Conservation (phyloP, 75 land plant species). For the Gnetum montanum region DNA sequence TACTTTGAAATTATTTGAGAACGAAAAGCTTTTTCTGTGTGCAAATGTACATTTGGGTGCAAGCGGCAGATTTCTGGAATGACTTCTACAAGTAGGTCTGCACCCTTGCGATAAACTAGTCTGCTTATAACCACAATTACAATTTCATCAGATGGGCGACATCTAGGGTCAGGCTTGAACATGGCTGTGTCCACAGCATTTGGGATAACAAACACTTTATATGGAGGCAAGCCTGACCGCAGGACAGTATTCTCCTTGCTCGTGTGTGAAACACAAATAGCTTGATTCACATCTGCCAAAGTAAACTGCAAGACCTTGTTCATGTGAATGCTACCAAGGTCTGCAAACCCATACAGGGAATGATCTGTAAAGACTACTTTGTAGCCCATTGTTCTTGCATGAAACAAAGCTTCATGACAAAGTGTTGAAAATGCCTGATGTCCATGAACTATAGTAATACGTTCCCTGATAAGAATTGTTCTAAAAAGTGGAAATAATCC, state of each 20-base stretch:
- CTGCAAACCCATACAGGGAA: slow-evolving; percentile 98
- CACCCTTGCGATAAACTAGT: slow-evolving; percentile 95
- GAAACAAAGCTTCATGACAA: slow-evolving; percentile 94
- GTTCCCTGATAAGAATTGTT: slow-evolving; percentile 80
- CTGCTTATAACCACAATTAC: slow-evolving; percentile 95
- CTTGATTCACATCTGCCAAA: slow-evolving; percentile 86
- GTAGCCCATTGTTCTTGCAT: slow-evolving; percentile 95
- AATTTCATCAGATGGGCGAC: slow-evolving; percentile 42
- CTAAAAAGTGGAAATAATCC: slow-evolving; percentile 80
- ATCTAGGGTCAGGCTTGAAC: slow-evolving; percentile 72
- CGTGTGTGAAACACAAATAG: slow-evolving; percentile 98
- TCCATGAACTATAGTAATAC: slow-evolving; percentile 84
- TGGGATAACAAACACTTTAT: slow-evolving; percentile 91
- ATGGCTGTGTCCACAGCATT: slow-evolving; percentile 99
- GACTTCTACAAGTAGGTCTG: slow-evolving; percentile 96
- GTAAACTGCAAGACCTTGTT: slow-evolving; percentile 98
- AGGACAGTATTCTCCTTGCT: slow-evolving; percentile 98
- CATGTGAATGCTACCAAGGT: slow-evolving; percentile 97
- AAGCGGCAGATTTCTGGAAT: slow-evolving; percentile 93
- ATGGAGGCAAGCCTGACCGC: slow-evolving; percentile 80
- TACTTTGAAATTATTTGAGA: no score
- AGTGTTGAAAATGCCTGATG: slow-evolving; percentile 99
- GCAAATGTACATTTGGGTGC: slow-evolving; percentile 64
- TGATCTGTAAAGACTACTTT: slow-evolving; percentile 94
- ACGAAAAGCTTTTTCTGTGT: no score